Percentiles rank a stretch among this genome's conserved stretches.
Conservation (phyloP, 169 alveolate species). For the Perkinsus olseni region DNA sequence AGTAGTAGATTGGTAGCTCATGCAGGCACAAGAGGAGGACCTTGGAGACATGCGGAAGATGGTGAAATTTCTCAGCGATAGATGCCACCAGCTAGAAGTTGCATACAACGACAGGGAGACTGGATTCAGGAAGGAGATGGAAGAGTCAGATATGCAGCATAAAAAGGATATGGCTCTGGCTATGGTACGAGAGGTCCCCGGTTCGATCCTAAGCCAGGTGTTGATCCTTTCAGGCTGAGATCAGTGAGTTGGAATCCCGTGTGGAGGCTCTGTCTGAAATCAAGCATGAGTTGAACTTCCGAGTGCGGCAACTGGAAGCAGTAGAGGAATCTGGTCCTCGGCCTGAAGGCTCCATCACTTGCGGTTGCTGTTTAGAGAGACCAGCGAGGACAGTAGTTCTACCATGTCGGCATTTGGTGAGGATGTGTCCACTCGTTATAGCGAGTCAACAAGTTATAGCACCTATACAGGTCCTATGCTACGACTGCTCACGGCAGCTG, state of each 20-base stretch:
- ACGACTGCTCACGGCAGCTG: background rate
- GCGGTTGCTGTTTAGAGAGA: background rate
- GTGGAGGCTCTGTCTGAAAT: background rate
- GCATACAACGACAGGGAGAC: background rate
- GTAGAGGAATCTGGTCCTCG: background rate
- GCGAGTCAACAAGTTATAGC: background rate
- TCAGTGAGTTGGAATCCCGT: background rate
- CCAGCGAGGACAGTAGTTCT: background rate
- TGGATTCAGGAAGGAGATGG: background rate
- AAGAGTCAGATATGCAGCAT: background rate
- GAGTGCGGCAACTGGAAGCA: background rate
- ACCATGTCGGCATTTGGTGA: background rate
- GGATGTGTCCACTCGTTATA: background rate
- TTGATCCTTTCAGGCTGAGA: background rate
- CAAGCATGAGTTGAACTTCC: background rate
- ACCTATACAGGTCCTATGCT: background rate
- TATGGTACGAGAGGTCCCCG: background rate
- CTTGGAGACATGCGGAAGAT: background rate
- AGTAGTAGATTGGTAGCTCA: background rate
- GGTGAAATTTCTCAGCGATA: background rate
- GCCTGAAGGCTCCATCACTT: background rate
- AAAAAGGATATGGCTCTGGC: background rate
- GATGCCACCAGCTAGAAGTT: background rate
- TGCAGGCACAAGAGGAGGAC: background rate
- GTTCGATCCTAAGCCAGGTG: background rate